Conservation (phyloP, 2,329 filamentous ascomycete species). For the Pseudogymnoascus sp. region DNA sequence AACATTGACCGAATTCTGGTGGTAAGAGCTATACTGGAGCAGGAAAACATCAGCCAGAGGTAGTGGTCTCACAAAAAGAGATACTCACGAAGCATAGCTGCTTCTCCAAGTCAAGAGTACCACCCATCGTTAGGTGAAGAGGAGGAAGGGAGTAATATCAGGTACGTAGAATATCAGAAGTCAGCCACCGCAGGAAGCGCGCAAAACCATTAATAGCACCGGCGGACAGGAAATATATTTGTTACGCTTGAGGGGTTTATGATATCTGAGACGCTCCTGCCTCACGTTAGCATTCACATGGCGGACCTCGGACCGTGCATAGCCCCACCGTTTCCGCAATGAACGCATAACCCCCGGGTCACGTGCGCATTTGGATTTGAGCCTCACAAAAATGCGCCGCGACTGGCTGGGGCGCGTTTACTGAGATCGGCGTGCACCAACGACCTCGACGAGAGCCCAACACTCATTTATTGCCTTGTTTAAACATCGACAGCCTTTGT, state of each 20-base stretch:
- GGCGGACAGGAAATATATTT: neutral
- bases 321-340: neutral
- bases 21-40: slow-evolving; percentile 70
- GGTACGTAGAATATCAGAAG: slow-evolving; percentile 1
- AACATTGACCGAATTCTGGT: slow-evolving; percentile 68
- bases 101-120: slow-evolving; percentile 64
- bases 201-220: neutral
- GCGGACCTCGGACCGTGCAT: slow-evolving; percentile 2
- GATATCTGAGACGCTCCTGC: neutral
- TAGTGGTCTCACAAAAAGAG: neutral
- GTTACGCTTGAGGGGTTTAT: slow-evolving; percentile 1
- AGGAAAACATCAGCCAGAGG: slow-evolving; percentile 15
- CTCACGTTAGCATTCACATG: neutral
- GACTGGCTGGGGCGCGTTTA: neutral
- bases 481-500: slow-evolving; percentile 27
- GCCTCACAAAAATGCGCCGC: slow-evolving; percentile 8
- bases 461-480: slow-evolving; percentile 17
- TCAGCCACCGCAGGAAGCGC: neutral
- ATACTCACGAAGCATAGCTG: slow-evolving; percentile 69
- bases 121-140: neutral
- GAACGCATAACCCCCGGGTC: neutral
- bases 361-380: neutral
- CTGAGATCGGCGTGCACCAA: slow-evolving; percentile 7
- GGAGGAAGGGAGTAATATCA: neutral
- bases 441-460: slow-evolving; percentile 17